phyloP scores from a whole-genome alignment of 495 filamentous ascomycete species.

The Xylaria intraflava region DNA sequence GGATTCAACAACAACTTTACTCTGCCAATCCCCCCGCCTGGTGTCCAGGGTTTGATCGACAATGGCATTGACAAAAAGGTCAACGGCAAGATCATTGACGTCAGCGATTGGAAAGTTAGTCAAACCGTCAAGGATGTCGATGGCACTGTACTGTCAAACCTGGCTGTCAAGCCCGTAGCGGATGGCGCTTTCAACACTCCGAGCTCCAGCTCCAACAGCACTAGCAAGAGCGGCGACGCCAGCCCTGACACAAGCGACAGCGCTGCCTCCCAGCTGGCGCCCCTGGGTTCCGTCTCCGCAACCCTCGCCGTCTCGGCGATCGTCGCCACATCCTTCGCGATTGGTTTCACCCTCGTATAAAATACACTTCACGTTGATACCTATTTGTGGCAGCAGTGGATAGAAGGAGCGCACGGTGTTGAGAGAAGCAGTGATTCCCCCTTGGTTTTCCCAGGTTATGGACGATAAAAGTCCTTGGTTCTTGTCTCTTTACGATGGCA shows the following conservation, averaged over 20 bases:
- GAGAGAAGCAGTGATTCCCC: conserved; percentile 8
- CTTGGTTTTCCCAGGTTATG: conserved; percentile 9
- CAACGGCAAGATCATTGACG: conserved; percentile 34
- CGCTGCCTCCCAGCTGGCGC: conserved; percentile 18
- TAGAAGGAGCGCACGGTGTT: conserved; percentile 9
- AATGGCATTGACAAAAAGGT: conserved; percentile 42
- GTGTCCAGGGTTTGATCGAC: conserved; percentile 45
- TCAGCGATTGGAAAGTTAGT: conserved; percentile 37
- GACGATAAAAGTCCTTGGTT: conserved; percentile 6
- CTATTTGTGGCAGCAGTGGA: conserved; percentile 5
- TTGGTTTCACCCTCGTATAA: conserved; percentile 23
- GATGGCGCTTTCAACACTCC: conserved; percentile 34
- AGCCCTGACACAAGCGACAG: conserved; percentile 6
- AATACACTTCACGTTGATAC: conserved; percentile 18
- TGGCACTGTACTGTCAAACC: conserved; percentile 28
- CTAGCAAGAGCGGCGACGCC: neutral
- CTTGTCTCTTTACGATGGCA: conserved; percentile 3
- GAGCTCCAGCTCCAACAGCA: neutral
- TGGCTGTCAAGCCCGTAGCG: conserved; percentile 38
- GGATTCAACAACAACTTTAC: conserved; percentile 71
- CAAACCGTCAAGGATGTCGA: conserved; percentile 34
- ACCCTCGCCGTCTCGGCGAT: conserved; percentile 21
- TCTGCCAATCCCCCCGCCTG: conserved; percentile 50
- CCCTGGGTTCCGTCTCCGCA: conserved; percentile 17
- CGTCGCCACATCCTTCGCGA: conserved; percentile 20